Evolutionary conservation across 2,329 filamentous ascomycete genomes (phyloP).

Genomic region (Coniochaeta hoffmannii): DNA sequence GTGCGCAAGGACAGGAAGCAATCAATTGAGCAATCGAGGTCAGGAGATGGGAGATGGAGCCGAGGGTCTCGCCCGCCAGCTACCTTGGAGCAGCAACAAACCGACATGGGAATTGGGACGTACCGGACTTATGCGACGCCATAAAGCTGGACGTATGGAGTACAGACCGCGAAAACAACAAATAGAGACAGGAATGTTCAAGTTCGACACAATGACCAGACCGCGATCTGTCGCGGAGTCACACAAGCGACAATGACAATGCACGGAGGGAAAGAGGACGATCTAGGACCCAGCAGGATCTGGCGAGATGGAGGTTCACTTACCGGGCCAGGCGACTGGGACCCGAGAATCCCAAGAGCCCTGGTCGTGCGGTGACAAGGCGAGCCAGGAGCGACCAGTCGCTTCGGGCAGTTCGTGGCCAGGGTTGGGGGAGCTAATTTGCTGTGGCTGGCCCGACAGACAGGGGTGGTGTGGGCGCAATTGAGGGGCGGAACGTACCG

Average conservation of each 20-base stretch:
- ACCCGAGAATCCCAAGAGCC: no score
- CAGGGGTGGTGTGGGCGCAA: background rate
- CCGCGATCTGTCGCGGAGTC: background rate
- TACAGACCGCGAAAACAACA: background rate
- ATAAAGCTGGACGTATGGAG: conserved; percentile 1
- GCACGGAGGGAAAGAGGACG: background rate
- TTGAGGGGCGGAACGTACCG: conserved; percentile 1
- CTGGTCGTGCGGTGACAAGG: background rate
- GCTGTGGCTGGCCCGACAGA: background rate
- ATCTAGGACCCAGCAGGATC: background rate
- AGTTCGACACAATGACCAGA: background rate
- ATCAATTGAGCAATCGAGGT: background rate
- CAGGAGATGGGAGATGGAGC: background rate
- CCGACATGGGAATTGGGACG: background rate
- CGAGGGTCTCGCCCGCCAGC: background rate
- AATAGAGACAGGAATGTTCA: background rate
- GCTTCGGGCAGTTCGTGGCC: background rate
- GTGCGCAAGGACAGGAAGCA: background rate
- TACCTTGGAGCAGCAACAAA: no score
- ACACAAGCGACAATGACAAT: background rate
- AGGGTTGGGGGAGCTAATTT: background rate
- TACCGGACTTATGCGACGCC: conserved; percentile 1
- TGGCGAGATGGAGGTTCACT: background rate
- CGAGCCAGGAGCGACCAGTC: background rate
- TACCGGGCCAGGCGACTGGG: conserved; percentile 1